Evolutionary conservation across 768 basidiomycete genomes (phyloP).

Genomic region (Pleurotus djamor): DNA sequence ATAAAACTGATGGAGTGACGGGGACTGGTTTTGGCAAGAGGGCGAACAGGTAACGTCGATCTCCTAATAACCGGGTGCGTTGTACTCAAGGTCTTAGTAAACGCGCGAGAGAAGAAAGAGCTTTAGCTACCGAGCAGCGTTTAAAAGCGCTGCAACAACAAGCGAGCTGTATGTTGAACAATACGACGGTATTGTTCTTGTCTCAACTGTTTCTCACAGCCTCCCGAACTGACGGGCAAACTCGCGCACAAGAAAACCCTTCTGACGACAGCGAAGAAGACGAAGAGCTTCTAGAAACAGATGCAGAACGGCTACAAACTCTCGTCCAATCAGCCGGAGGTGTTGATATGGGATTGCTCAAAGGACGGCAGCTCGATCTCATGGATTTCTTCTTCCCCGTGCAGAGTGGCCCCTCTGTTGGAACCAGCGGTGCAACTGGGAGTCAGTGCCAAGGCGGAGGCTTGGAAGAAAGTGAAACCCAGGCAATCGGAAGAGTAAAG

Average conservation of each 20-base stretch:
- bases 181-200: background rate
- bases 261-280: slow-evolving; percentile 24
- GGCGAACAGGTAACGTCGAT: slow-evolving; percentile 52
- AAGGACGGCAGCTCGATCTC: slow-evolving; percentile 4
- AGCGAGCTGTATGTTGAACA: slow-evolving; percentile 19
- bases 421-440: background rate
- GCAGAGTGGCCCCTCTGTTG: background rate
- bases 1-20: slow-evolving; percentile 22
- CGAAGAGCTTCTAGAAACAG: slow-evolving; percentile 12
- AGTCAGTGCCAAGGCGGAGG: background rate
- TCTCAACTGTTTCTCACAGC: background rate
- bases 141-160: slow-evolving; percentile 40
- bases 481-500: background rate
- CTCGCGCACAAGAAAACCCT: slow-evolving; percentile 8
- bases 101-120: slow-evolving; percentile 76
- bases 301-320: slow-evolving; percentile 8
- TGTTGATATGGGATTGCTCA: background rate
- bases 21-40: slow-evolving; percentile 63
- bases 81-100: slow-evolving; percentile 43
- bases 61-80: background rate
- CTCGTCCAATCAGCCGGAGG: slow-evolving; percentile 5
- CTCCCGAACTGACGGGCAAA: background rate
- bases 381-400: slow-evolving; percentile 3
- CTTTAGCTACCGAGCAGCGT: slow-evolving; percentile 69
- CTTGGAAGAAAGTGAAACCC: background rate